A percentile compares a stretch with the other conserved stretches of the same genome.
phyloP scores from a whole-genome alignment of 805 yeast species.

The Huiozyma sinensis region DNA sequence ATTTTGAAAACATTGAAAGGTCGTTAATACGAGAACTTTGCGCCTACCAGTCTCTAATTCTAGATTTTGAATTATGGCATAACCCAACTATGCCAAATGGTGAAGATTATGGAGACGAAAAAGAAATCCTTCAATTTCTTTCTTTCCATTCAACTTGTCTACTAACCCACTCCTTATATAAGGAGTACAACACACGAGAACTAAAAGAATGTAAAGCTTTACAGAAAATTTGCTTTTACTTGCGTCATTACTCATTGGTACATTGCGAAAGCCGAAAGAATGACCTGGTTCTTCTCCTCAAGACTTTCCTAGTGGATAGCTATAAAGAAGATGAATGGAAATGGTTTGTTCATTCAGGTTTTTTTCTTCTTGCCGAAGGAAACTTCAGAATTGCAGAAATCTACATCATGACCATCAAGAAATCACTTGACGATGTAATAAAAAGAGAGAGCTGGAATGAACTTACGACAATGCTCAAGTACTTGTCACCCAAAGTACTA shows the following conservation, averaged over 20 bases:
- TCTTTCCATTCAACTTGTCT: conserved; percentile 50
- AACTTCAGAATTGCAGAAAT: conserved; percentile 19
- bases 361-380: conserved; percentile 35
- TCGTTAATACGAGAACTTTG: conserved; percentile 46
- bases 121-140: conserved; percentile 41
- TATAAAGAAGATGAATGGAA: conserved; percentile 45
- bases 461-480: conserved; percentile 38
- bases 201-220: conserved; percentile 42
- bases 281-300: conserved; percentile 11
- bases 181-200: conserved; percentile 40
- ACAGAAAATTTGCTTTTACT: conserved; percentile 22
- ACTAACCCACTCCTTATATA: conserved; percentile 41
- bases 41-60: conserved; percentile 48
- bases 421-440: conserved; percentile 28
- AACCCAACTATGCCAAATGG: neutral
- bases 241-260: conserved; percentile 27
- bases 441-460: conserved; percentile 30
- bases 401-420: conserved; percentile 24
- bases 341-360: conserved; percentile 40
- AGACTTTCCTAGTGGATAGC: conserved; percentile 34
- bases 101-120: neutral
- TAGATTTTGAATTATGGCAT: conserved; percentile 56
- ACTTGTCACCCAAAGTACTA: conserved; percentile 55
- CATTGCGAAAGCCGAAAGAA: conserved; percentile 12
- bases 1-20: conserved; percentile 38